Conservation (phyloP, 306 rosid species). For the Pyrus pyrifolia region DNA sequence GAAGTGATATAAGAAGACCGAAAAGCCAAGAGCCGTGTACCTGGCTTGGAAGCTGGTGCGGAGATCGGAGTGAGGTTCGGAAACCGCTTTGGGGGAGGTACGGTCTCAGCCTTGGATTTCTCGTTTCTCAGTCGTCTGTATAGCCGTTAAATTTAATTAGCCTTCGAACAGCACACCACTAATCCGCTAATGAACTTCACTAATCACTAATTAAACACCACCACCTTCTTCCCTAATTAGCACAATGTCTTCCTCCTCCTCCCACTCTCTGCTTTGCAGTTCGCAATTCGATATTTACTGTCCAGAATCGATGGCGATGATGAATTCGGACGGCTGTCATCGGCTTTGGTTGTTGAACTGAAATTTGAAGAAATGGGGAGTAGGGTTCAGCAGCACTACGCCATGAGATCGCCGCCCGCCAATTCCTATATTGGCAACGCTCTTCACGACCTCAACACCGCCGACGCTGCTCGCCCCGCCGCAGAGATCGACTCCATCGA, state of each 20-base stretch:
- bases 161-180: neutral
- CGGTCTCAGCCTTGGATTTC: slow-evolving; percentile 27
- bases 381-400: slow-evolving; percentile 55
- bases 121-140: slow-evolving; percentile 12
- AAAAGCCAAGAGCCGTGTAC: neutral
- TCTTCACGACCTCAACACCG: slow-evolving; percentile 80
- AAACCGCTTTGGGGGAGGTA: slow-evolving; percentile 32
- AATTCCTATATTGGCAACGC: slow-evolving; percentile 75
- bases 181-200: neutral
- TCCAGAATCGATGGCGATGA: neutral
- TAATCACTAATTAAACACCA: neutral
- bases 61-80: slow-evolving; percentile 50
- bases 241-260: slow-evolving; percentile 9
- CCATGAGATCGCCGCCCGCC: slow-evolving; percentile 51
- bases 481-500: slow-evolving; percentile 49
- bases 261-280: slow-evolving; percentile 3
- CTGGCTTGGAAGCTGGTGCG: slow-evolving; percentile 35
- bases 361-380: slow-evolving; percentile 39
- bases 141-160: slow-evolving; percentile 35
- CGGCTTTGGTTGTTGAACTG: neutral
- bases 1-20: neutral
- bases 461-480: slow-evolving; percentile 41
- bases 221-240: neutral
- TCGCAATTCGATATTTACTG: neutral
- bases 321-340: neutral